Evolutionary conservation across 106 monocot genomes (phyloP).

Genomic region (Dendrobium catenatum): DNA sequence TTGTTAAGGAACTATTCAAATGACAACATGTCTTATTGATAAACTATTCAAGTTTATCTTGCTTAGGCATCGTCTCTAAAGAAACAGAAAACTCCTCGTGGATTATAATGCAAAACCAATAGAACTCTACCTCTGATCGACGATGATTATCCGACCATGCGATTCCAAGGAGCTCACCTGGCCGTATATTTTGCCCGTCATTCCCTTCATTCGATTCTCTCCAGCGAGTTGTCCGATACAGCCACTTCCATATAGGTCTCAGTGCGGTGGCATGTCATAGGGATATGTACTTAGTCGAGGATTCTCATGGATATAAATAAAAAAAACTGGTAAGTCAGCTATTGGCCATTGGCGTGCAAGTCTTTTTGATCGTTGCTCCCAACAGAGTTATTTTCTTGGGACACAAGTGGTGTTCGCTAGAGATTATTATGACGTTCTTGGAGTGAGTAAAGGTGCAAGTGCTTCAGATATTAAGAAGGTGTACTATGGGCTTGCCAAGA

Average conservation of each 20-base stretch:
- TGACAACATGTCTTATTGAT: too few relatives aligned
- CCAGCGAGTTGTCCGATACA: constrained; percentile 5
- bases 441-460: constrained; percentile 48
- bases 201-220: constrained; percentile 12
- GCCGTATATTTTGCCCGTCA: constrained; percentile 22
- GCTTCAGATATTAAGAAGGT: constrained; percentile 65
- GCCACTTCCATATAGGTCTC: constrained; percentile 4
- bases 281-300: constrained; percentile 27
- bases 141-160: constrained; percentile 17
- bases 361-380: background rate
- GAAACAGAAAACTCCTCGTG: background rate
- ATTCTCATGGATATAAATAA: constrained; percentile 2
- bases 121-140: background rate
- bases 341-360: constrained; percentile 8
- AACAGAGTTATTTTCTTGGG: constrained; percentile 12
- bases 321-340: constrained; percentile 25
- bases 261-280: constrained; percentile 11
- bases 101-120: background rate
- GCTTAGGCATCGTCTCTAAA: background rate
- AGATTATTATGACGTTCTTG: constrained; percentile 59
- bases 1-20: too few relatives aligned
- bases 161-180: constrained; percentile 23
- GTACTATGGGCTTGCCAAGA: constrained; percentile 86
- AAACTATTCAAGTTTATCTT: too few relatives aligned
- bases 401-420: background rate